Percentiles rank a stretch among this genome's conserved stretches.
Conservation (phyloP, 495 filamentous ascomycete species). For the Pyrenopolyporus hunteri region DNA sequence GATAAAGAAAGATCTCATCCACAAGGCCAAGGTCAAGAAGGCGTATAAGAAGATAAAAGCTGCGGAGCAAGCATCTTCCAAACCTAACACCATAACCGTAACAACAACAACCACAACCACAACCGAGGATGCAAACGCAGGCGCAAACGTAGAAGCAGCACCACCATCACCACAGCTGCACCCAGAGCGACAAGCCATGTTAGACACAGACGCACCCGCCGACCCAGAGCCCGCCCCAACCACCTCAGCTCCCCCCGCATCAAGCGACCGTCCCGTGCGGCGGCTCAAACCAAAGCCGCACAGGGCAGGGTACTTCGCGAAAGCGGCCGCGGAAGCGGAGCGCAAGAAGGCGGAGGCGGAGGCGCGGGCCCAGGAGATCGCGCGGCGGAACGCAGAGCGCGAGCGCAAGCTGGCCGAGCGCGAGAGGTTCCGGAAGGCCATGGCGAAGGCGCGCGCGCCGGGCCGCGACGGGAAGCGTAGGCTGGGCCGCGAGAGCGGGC, state of each 20-base stretch:
- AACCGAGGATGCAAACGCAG: not conserved
- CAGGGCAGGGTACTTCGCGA: conserved; percentile 74
- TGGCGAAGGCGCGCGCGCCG: conserved; percentile 76
- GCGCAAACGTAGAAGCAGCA: conserved; percentile 23
- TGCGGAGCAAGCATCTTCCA: conserved; percentile 49
- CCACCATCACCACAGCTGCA: conserved; percentile 64
- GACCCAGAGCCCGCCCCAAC: conserved; percentile 32
- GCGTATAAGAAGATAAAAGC: conserved; percentile 87
- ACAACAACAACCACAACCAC: not conserved
- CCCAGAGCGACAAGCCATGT: conserved; percentile 72
- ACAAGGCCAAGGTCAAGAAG: conserved; percentile 94
- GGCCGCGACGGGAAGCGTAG: conserved; percentile 82
- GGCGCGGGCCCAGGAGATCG: conserved; percentile 61
- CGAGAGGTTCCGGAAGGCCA: conserved; percentile 68
- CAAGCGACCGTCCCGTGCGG: conserved; percentile 15
- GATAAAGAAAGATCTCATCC: conserved; percentile 88
- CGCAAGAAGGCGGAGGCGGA: conserved; percentile 68
- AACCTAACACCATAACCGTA: conserved; percentile 19
- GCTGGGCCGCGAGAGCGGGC: conserved; percentile 82
- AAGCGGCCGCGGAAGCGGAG: conserved; percentile 74
- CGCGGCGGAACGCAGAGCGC: conserved; percentile 60
- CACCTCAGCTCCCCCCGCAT: no score
- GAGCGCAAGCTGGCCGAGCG: conserved; percentile 62
- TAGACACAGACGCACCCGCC: conserved; percentile 46
- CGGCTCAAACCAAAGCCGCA: conserved; percentile 47